Percentiles rank a stretch among this genome's conserved stretches.
These are phyloP conservation scores for Perkinsus marinus DNA, from an alignment of 169 alveolate species.

Conservation along the genomic window DNA sequence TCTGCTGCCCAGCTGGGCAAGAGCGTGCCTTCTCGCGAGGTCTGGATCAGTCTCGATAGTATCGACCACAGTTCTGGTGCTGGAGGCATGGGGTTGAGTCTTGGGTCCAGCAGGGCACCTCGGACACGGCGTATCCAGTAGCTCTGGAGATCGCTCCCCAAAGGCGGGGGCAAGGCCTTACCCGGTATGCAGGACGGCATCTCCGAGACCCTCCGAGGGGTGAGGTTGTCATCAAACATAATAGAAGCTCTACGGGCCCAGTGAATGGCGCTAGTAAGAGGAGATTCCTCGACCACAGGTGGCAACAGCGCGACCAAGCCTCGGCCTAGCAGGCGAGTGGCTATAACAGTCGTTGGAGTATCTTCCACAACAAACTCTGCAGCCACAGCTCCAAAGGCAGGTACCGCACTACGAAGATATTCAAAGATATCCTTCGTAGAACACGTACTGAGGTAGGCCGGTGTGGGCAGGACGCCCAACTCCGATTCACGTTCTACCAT, in stretches of 20 bases:
- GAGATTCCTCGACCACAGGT: not conserved
- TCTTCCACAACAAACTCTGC: not conserved
- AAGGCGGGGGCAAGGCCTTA: not conserved
- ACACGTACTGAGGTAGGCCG: not conserved
- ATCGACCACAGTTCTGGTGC: not conserved
- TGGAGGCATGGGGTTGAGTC: not conserved
- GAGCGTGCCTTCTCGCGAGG: not conserved
- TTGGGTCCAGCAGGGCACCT: not conserved
- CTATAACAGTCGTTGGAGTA: not conserved
- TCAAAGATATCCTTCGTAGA: not conserved
- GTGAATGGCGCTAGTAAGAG: not conserved
- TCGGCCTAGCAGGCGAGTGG: not conserved
- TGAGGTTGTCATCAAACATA: not conserved
- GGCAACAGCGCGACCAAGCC: not conserved
- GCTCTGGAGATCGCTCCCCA: not conserved
- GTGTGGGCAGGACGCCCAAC: not conserved
- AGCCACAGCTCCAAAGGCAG: not conserved
- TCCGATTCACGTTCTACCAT: not conserved
- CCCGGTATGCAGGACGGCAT: not conserved
- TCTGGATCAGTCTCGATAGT: not conserved
- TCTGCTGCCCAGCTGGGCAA: not conserved
- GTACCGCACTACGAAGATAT: not conserved
- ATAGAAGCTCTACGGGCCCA: not conserved
- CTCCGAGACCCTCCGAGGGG: not conserved
- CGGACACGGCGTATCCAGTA: not conserved